Evolutionary conservation across 2,329 filamentous ascomycete genomes (phyloP).

Genomic region (Cadophora malorum): DNA sequence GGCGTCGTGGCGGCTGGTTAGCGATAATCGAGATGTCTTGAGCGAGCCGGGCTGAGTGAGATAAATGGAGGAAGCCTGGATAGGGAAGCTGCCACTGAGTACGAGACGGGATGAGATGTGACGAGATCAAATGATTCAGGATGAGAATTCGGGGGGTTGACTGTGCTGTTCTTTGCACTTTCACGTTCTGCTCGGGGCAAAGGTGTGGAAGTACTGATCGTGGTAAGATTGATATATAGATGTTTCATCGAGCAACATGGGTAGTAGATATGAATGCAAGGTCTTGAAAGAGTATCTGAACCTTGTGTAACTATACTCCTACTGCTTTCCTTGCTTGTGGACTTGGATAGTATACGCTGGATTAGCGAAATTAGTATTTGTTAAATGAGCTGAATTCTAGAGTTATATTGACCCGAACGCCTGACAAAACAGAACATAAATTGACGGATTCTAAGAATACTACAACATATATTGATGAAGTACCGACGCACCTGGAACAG

Average conservation of each 20-base stretch:
- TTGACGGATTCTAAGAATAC: neutral
- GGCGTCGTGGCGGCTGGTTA: neutral
- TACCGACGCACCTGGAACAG: neutral
- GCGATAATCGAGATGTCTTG: neutral
- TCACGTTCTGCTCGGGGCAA: neutral
- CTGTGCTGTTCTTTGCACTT: neutral
- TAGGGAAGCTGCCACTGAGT: too few relatives aligned
- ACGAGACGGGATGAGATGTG: too few relatives aligned
- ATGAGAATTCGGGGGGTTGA: neutral
- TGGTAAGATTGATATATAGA: neutral
- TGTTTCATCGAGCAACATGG: too few relatives aligned
- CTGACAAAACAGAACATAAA: neutral
- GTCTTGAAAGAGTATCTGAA: neutral
- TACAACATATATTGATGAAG: neutral
- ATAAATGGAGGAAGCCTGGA: too few relatives aligned
- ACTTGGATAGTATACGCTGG: neutral
- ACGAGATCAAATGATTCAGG: too few relatives aligned
- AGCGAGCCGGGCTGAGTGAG: neutral
- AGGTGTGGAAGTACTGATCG: neutral
- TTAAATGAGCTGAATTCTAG: neutral
- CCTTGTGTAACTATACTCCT: neutral
- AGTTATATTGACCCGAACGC: neutral
- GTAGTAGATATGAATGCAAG: neutral
- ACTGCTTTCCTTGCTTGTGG: neutral
- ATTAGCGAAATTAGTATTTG: neutral